A percentile compares a stretch with the other conserved stretches of the same genome.
phyloP scores from a whole-genome alignment of 768 basidiomycete genomes.

The Pleurotus eryngii region DNA sequence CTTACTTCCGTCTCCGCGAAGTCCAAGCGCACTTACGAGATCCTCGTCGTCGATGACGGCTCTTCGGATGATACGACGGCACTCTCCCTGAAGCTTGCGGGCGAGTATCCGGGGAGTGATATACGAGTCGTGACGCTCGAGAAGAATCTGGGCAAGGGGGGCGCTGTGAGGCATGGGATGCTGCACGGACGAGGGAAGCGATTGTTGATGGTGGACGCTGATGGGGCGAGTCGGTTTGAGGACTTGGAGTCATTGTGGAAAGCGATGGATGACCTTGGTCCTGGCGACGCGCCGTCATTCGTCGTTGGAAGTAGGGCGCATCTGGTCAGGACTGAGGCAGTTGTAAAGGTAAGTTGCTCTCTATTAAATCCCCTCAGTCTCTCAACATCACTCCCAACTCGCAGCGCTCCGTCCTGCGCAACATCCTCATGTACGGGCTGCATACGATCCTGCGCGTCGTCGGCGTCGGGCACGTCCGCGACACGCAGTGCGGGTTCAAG shows the following conservation, averaged over 20 bases:
- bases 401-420: slow-evolving; percentile 85
- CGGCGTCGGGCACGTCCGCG: slow-evolving; percentile 86
- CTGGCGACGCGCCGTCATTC: slow-evolving; percentile 50
- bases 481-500: slow-evolving; percentile 98
- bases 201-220: slow-evolving; percentile 91
- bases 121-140: slow-evolving; percentile 78
- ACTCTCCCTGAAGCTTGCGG: slow-evolving; percentile 62
- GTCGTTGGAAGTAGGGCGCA: slow-evolving; percentile 91
- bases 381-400: neutral
- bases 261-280: slow-evolving; percentile 62
- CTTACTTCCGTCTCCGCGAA: slow-evolving; percentile 37
- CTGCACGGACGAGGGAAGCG: slow-evolving; percentile 72
- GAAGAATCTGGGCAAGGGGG: slow-evolving; percentile 88
- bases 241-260: slow-evolving; percentile 81
- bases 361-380: neutral
- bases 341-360: slow-evolving; percentile 70
- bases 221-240: slow-evolving; percentile 85
- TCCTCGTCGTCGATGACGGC: slow-evolving; percentile 90
- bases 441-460: slow-evolving; percentile 87
- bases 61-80: slow-evolving; percentile 72
- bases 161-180: slow-evolving; percentile 91
- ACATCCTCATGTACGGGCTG: slow-evolving; percentile 91
- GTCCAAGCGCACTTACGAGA: slow-evolving; percentile 61
- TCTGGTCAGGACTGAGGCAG: slow-evolving; percentile 86
- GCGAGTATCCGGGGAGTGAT: slow-evolving; percentile 49